Evolutionary conservation across 257 asterid species (phyloP).

Genomic region (Nemophila menziesii): DNA sequence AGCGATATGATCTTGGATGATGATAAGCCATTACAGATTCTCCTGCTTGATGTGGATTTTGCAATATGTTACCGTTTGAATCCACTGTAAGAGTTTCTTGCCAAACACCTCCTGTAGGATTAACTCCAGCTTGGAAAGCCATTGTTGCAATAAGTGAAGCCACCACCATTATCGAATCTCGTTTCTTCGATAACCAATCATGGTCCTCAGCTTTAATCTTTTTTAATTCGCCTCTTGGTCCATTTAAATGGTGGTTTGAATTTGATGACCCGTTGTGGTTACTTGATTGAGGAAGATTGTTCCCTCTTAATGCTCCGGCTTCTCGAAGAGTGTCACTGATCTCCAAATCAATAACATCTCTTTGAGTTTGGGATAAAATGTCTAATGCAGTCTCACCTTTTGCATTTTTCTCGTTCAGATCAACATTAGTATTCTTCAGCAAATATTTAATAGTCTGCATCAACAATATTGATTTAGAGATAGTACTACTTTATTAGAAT

Average conservation of each 20-base stretch:
- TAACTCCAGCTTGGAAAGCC: slow-evolving; percentile 7
- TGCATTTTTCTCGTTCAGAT: slow-evolving; percentile 17
- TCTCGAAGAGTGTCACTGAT: not conserved
- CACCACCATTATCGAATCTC: slow-evolving; percentile 1
- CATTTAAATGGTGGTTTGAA: no score
- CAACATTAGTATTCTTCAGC: slow-evolving; percentile 8
- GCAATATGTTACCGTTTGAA: slow-evolving; percentile 1
- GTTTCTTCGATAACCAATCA: slow-evolving; percentile 8
- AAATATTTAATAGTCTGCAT: slow-evolving; percentile 31
- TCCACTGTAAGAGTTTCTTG: not conserved
- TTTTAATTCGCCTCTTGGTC: not conserved
- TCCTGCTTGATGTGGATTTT: slow-evolving; percentile 19
- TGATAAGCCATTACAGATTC: slow-evolving; percentile 25
- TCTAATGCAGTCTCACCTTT: slow-evolving; percentile 20
- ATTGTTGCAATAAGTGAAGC: slow-evolving; percentile 1
- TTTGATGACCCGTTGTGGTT: not conserved
- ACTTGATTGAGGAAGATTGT: not conserved
- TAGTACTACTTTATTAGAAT: not conserved
- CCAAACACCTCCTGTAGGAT: slow-evolving; percentile 19
- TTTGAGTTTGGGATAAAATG: slow-evolving; percentile 6
- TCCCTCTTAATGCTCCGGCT: slow-evolving; percentile 8
- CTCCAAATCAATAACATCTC: slow-evolving; percentile 5
- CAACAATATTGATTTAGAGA: no score
- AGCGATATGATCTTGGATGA: slow-evolving; percentile 10
- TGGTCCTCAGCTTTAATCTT: not conserved